A percentile compares a stretch with the other conserved stretches of the same genome.
Conservation (phyloP, 2,329 filamentous ascomycete species). For the Fusarium guadeloupense region DNA sequence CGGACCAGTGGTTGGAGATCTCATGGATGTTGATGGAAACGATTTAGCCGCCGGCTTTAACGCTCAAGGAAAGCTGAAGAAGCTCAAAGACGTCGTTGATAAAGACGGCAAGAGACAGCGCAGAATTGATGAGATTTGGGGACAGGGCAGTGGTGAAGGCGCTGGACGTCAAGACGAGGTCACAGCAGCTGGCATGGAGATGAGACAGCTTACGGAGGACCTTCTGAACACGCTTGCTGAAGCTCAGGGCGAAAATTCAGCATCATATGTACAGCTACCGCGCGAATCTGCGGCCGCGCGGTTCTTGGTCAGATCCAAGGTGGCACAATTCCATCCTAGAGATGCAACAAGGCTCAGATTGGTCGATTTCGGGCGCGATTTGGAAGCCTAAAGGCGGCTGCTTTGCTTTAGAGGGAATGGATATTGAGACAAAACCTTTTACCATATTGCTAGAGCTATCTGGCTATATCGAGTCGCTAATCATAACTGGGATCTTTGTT, state of each 20-base stretch:
- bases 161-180: constrained; percentile 56
- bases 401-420: not conserved
- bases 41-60: constrained; percentile 69
- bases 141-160: constrained; percentile 42
- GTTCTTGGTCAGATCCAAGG: constrained; percentile 71
- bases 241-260: constrained; percentile 62
- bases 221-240: constrained; percentile 67
- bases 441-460: too few relatives aligned
- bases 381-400: constrained; percentile 58
- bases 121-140: constrained; percentile 73
- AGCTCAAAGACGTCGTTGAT: constrained; percentile 50
- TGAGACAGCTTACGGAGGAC: constrained; percentile 68
- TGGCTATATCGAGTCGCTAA: too few relatives aligned
- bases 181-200: constrained; percentile 62
- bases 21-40: constrained; percentile 70
- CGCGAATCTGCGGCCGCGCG: constrained; percentile 70
- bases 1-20: constrained; percentile 81
- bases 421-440: not conserved
- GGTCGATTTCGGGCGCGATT: constrained; percentile 70
- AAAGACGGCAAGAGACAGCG: constrained; percentile 64
- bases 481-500: not conserved
- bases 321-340: constrained; percentile 71
- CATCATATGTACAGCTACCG: constrained; percentile 66
- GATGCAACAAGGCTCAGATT: constrained; percentile 68
- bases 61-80: constrained; percentile 65